These are phyloP conservation scores for Comarum palustre DNA, from an alignment of 306 rosid genomes.

Conservation along the genomic window DNA sequence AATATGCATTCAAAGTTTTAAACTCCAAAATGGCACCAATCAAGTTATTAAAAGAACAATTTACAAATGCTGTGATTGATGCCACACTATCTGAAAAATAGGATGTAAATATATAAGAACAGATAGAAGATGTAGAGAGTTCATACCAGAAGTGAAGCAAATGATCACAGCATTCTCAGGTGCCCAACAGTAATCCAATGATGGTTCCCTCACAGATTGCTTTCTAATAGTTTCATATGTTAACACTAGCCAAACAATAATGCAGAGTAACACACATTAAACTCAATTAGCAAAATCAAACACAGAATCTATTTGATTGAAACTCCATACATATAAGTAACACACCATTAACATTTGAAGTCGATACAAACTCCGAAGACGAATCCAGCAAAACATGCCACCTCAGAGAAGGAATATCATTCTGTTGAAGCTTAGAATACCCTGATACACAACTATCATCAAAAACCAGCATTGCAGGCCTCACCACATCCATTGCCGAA, in stretches of 20 bases:
- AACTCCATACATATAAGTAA: conserved; percentile 18
- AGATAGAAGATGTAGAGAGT: conserved; percentile 14
- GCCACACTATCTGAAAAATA: not conserved
- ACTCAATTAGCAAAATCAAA: not conserved
- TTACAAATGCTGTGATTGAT: not conserved
- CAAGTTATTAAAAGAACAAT: not conserved
- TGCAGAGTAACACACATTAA: not conserved
- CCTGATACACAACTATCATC: conserved; percentile 61
- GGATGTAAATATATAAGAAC: not conserved
- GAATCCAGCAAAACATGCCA: conserved; percentile 62
- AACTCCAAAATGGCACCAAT: not conserved
- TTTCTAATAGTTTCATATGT: conserved; percentile 52
- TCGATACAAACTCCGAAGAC: conserved; percentile 28
- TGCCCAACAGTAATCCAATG: conserved; percentile 59
- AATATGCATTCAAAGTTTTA: not conserved
- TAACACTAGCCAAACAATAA: conserved; percentile 42
- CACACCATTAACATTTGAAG: conserved; percentile 16
- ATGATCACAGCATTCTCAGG: conserved; percentile 57
- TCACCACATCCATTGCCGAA: conserved; percentile 58
- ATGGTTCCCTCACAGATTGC: conserved; percentile 25
- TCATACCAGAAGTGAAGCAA: conserved; percentile 86
- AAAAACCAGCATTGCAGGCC: conserved; percentile 64
- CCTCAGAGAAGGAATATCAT: conserved; percentile 51
- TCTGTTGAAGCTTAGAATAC: conserved; percentile 49
- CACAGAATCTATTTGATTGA: not conserved